These are phyloP conservation scores for Hibiscus syriacus DNA, from an alignment of 345 rosid species.

Conservation along the genomic window DNA sequence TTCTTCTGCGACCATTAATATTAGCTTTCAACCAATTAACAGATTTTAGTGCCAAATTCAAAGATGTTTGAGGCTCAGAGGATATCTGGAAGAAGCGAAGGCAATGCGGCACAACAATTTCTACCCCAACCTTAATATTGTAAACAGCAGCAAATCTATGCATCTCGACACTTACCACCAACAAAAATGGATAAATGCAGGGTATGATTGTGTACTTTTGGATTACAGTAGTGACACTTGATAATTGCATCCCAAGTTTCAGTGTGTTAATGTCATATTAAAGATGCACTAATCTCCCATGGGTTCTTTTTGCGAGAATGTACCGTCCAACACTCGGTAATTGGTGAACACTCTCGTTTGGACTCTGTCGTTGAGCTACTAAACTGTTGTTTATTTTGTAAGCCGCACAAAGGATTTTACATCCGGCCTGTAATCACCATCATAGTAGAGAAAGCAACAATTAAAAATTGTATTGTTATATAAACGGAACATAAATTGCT, in stretches of 20 bases:
- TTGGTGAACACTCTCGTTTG: slow-evolving; percentile 86
- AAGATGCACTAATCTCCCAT: slow-evolving; percentile 78
- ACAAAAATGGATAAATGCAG: slow-evolving; percentile 77
- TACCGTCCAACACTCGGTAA: slow-evolving; percentile 56
- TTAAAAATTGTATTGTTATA: slow-evolving; percentile 68
- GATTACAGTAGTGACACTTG: background rate
- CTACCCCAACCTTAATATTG: no score
- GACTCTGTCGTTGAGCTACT: slow-evolving; percentile 76
- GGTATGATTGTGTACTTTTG: slow-evolving; percentile 30
- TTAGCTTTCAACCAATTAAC: no score
- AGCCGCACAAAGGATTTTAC: slow-evolving; percentile 72
- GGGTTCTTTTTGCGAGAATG: slow-evolving; percentile 96
- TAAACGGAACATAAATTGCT: slow-evolving; percentile 16
- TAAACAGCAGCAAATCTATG: no score
- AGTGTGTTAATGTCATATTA: slow-evolving; percentile 38
- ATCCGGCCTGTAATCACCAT: slow-evolving; percentile 71
- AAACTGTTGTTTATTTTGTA: slow-evolving; percentile 11
- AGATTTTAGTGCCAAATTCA: no score
- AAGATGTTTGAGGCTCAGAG: no score
- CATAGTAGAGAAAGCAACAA: slow-evolving; percentile 73
- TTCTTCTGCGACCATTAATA: background rate
- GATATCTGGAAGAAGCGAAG: no score
- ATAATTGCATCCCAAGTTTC: slow-evolving; percentile 10
- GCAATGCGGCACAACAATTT: no score
- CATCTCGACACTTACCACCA: slow-evolving; percentile 85